Evolutionary conservation across 352 stramenopile species (phyloP).

Genomic region (Phytophthora foliorum): DNA sequence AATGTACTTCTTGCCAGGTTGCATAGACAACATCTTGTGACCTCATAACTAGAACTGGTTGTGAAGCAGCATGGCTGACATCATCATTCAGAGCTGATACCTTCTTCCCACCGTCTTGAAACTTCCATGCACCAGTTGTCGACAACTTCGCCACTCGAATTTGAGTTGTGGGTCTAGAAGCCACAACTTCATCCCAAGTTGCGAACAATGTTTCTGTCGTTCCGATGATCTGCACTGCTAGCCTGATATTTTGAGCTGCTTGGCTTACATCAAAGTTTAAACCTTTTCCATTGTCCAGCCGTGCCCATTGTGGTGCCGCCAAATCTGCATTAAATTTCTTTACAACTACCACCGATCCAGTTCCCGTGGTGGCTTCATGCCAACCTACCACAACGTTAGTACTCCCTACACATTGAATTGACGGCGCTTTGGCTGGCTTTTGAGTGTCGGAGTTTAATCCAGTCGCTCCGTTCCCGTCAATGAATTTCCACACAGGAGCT

Average conservation of each 20-base stretch:
- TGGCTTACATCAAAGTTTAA: conserved; percentile 61
- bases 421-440: conserved; percentile 40
- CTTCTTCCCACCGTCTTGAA: conserved; percentile 49
- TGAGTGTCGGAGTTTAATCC: conserved; percentile 54
- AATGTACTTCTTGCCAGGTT: conserved; percentile 61
- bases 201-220: conserved; percentile 46
- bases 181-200: conserved; percentile 63
- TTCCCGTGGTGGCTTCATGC: conserved; percentile 46
- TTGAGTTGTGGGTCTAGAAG: conserved; percentile 37
- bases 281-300: conserved; percentile 40
- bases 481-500: conserved; percentile 54
- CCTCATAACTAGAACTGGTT: conserved; percentile 36
- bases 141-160: conserved; percentile 52
- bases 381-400: conserved; percentile 58
- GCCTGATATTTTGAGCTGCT: conserved; percentile 52
- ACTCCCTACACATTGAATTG: conserved; percentile 49
- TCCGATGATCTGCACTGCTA: conserved; percentile 34
- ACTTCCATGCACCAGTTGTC: conserved; percentile 35
- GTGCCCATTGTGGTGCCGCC: conserved; percentile 42
- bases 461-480: conserved; percentile 55
- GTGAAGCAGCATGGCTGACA: conserved; percentile 28
- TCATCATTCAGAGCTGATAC: conserved; percentile 60
- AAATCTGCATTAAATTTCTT: conserved; percentile 60
- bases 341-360: conserved; percentile 34
- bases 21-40: conserved; percentile 30